Base-by-base conservation (phyloP, 805 yeast species). In the Zygotorulaspora chibaensis region DNA sequence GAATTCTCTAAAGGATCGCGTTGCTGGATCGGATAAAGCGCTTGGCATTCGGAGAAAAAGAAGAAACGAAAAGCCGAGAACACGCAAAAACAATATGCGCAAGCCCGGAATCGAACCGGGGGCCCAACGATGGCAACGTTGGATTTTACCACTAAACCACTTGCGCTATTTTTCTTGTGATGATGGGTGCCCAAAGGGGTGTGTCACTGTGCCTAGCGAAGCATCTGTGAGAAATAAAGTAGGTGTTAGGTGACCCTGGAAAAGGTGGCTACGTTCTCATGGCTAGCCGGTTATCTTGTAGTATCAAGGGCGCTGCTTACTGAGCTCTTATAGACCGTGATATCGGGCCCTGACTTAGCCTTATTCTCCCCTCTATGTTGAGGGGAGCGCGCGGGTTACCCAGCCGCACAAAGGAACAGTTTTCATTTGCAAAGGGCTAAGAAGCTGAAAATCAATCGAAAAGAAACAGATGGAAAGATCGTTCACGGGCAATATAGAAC, bases 81-180 rank as follows among this genome's bases (percentile, higher is more conserved):
- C 25, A 7, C 25, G 25, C 31, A n/a, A 42, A 45, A 42, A 45
- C 44, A 35, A 28, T 40, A 13, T 44, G 57, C 57, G 57, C 55
- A 52, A 53, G 52, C 57, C 57, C 55, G 57, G 57, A 53, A 53
- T 53, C 57, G 57, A 53, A 53, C 57, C 57, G 55, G 57, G 57
- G 57, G 57, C 57, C 54, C 57, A 53, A 44, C 57, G 54, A 53
- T 53, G 57, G 57, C 55, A 53, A 53, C 55, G 57, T 44, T 53
- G 57, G 54, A 53, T 53, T 53, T 53, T 53, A 53, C 57, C 57
- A 53, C 57, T 53, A 53, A 53, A 53, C 57, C 57, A 53, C 57
- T 53, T 52, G 55, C 57, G 57, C 57, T 30, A 15, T 15, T 8
- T 12, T 9, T 31, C 10, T 15, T 31, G 16, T 15, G n/a, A n/a